Evolutionary conservation across 1,284 basidiomycete species (phyloP).

Genomic region (Phellinidium pouzarii): DNA sequence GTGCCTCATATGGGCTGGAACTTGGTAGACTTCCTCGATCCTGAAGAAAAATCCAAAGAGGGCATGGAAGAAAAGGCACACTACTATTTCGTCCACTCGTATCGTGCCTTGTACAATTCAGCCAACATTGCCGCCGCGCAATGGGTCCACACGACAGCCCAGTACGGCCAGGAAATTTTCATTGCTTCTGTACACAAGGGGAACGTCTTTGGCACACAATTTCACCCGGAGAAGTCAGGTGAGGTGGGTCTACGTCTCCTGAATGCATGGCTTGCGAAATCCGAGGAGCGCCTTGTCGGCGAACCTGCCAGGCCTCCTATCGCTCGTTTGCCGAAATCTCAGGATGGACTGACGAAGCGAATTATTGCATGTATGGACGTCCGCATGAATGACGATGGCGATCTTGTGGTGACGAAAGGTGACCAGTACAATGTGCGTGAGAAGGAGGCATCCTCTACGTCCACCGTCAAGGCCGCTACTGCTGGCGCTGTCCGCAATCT

Average conservation of each 20-base stretch:
- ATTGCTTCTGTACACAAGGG: conserved; percentile 77
- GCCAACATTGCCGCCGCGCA: conserved; percentile 47
- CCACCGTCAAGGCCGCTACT: conserved; percentile 31
- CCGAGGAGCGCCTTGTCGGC: conserved; percentile 30
- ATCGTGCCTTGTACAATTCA: conserved; percentile 70
- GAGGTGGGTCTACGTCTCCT: conserved; percentile 83
- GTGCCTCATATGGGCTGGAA: conserved; percentile 99
- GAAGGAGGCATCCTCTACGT: conserved; percentile 35
- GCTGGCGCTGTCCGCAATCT: conserved; percentile 91
- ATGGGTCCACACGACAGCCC: conserved; percentile 85
- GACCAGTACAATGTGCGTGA: conserved; percentile 99
- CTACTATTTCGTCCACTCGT: conserved; percentile 99
- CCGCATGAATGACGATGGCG: conserved; percentile 91
- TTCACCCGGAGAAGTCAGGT: conserved; percentile 98
- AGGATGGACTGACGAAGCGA: conserved; percentile 80
- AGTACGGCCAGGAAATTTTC: conserved; percentile 94
- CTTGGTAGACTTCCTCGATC: conserved; percentile 51
- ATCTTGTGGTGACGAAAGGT: conserved; percentile 98
- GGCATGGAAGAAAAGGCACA: conserved; percentile 46
- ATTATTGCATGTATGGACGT: conserved; percentile 99
- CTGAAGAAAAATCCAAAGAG: conserved; percentile 35
- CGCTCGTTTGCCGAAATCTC: conserved; percentile 34
- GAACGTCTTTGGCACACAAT: conserved; percentile 93
- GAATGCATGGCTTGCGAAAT: conserved; percentile 73
- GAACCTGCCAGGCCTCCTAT: conserved; percentile 27